Evolutionary conservation across 2,329 filamentous ascomycete genomes (phyloP).

Genomic region (Colletotrichum chlorophyti): DNA sequence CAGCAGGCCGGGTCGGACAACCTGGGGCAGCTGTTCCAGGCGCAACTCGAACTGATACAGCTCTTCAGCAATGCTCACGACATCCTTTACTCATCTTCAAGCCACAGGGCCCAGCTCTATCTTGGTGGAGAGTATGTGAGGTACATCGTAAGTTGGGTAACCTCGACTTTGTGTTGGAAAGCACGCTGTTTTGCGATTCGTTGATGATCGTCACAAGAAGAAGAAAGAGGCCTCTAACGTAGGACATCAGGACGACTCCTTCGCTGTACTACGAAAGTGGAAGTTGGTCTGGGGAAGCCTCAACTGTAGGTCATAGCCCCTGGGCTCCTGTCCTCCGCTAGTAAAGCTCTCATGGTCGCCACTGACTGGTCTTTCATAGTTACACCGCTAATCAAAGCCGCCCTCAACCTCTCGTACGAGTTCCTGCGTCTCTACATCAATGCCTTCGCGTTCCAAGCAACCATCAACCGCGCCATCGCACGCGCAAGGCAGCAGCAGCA

Average conservation of each 20-base stretch:
- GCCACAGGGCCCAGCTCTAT: constrained; percentile 73
- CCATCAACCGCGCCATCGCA: constrained; percentile 57
- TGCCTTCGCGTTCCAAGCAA: constrained; percentile 78
- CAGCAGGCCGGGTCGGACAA: constrained; percentile 67
- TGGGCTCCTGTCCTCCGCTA: not conserved
- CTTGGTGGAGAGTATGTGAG: constrained; percentile 76
- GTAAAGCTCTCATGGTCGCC: not conserved
- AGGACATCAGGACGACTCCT: constrained; percentile 74
- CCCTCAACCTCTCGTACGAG: constrained; percentile 73
- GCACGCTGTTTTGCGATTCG: no score
- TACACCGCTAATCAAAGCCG: constrained; percentile 70
- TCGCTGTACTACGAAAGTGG: constrained; percentile 72
- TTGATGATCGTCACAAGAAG: no score
- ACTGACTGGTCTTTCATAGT: constrained; percentile 41
- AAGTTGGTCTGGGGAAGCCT: constrained; percentile 73
- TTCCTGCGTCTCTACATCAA: constrained; percentile 78
- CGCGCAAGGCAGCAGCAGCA: constrained; percentile 20
- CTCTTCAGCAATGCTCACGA: constrained; percentile 78
- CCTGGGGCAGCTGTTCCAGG: constrained; percentile 73
- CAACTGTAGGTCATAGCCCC: constrained; percentile 57
- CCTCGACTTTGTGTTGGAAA: no score
- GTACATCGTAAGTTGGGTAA: constrained; percentile 57
- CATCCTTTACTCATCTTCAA: constrained; percentile 74
- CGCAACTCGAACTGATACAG: constrained; percentile 74
- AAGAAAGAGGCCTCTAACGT: no score